Evolutionary conservation across 164 flowering plant genomes (phyloP), one percentile per base, ranked within the genome.

Genomic region (Tinospora cordifolia): DNA sequence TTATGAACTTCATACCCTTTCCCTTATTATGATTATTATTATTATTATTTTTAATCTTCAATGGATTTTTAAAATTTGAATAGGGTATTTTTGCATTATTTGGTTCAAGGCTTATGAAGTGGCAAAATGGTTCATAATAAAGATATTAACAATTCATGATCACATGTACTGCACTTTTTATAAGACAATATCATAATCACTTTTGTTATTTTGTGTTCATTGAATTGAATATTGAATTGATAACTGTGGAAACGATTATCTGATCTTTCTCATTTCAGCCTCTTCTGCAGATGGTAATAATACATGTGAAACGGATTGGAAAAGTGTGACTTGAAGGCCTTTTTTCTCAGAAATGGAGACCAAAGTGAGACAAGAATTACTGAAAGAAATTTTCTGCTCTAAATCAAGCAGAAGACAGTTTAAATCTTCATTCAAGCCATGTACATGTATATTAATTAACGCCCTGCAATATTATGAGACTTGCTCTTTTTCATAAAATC

Each of bases 381-480:
- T 41, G 54, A 15, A 66, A 27, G 69, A 66, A 41, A n/a, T 22
- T 41, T 14, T 24, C 26, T 25, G 57, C 54, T 13, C 60, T 67
- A 47, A 40, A 67, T 67, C 14, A 67, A 67, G 69, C 68, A 66
- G 51, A 54, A 69, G 38, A 62, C 27, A 19, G 34, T 54, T 67
- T n/a, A 26, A 71, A 30, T 63, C 44, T 62, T 41, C 26, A 66
- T 40, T 25, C 49, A 24, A 57, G 65, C 12, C 46, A 19, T 64
- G 40, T 70, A 27, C 44, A 66, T 75, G 36, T 67, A 62, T 38
- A 66, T 62, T 51, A 25, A 59, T 51, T 46, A 69, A 66, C 60
- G 51, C 51, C 66, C 54, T 66, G 65, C 77, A 75, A 66, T 58
- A 60, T 65, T 58, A 60, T 65, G 54, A 39, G 39, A 49, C 74